Evolutionary conservation across 768 basidiomycete genomes (phyloP).

Genomic region (Kwoniella europaea): DNA sequence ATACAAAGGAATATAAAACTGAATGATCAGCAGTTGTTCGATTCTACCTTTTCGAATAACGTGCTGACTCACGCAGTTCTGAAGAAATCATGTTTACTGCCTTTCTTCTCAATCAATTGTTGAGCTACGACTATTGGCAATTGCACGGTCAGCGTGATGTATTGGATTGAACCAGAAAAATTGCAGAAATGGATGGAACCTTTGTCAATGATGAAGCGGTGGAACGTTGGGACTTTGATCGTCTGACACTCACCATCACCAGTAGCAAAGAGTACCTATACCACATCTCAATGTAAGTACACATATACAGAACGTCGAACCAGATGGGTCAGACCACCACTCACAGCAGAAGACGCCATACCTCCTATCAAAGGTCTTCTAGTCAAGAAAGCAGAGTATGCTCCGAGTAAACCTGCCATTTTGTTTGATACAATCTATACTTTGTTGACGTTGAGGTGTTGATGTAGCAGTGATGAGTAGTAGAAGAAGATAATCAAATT

Average conservation of each 20-base stretch:
- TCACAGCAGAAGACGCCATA: conserved; percentile 46
- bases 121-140: conserved; percentile 70
- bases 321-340: background rate
- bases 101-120: conserved; percentile 76
- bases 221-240: too few species aligned
- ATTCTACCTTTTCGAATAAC: background rate
- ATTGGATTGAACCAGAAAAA: background rate
- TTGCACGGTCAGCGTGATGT: background rate
- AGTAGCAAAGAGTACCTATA: conserved; percentile 53
- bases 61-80: conserved; percentile 49
- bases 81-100: conserved; percentile 69
- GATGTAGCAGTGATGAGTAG: background rate
- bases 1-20: too few species aligned
- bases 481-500: background rate
- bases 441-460: background rate
- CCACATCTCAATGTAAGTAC: too few species aligned
- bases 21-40: too few species aligned
- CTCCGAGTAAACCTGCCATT: conserved; percentile 63
- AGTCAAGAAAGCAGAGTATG: conserved; percentile 61
- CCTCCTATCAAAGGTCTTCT: conserved; percentile 42
- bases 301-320: background rate
- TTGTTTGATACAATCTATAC: conserved; percentile 13
- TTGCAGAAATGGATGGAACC: too few species aligned
- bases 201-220: too few species aligned
- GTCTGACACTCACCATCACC: conserved; percentile 41